Percentiles rank a stretch among this genome's conserved stretches.
Evolutionary conservation across 23 red algal species (phyloP).

Genomic region (Agarophyton chilense): DNA sequence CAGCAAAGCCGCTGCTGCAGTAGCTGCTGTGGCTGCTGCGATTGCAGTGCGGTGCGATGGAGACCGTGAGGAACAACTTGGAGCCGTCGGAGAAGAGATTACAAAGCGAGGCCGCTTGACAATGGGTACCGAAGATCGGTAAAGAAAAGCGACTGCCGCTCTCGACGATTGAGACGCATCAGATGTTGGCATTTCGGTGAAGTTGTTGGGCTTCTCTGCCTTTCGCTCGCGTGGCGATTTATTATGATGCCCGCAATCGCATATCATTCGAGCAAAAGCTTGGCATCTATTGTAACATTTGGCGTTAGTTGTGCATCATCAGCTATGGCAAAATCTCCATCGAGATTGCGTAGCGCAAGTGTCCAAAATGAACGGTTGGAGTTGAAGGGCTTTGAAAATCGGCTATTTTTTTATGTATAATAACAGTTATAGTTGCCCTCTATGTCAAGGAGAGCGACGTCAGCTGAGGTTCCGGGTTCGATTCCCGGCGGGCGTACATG

Average conservation of each 20-base stretch:
- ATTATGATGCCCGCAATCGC: too few species aligned
- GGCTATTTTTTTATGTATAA: too few species aligned
- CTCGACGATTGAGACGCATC: background rate
- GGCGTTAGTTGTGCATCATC: too few species aligned
- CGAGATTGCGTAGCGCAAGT: too few species aligned
- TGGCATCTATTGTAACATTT: too few species aligned
- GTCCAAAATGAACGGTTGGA: too few species aligned
- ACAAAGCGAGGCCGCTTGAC: background rate
- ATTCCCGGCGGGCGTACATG: slow-evolving; percentile 72
- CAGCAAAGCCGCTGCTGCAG: slow-evolving; percentile 8
- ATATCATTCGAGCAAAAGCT: too few species aligned
- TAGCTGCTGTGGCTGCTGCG: slow-evolving; percentile 2
- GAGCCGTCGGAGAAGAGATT: background rate
- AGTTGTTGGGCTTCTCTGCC: background rate
- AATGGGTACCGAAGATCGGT: background rate
- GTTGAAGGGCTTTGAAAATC: too few species aligned
- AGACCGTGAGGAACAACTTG: background rate
- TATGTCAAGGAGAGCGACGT: slow-evolving; percentile 33
- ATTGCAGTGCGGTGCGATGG: background rate
- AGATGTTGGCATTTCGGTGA: background rate
- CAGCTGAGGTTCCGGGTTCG: slow-evolving; percentile 78
- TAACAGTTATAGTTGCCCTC: too few species aligned
- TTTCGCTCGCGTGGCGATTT: background rate
- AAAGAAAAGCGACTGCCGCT: slow-evolving; percentile 14
- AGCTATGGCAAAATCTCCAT: too few species aligned